Evolutionary conservation across 2,329 filamentous ascomycete species (phyloP).

Genomic region (Xylariomycetidae sp.): DNA sequence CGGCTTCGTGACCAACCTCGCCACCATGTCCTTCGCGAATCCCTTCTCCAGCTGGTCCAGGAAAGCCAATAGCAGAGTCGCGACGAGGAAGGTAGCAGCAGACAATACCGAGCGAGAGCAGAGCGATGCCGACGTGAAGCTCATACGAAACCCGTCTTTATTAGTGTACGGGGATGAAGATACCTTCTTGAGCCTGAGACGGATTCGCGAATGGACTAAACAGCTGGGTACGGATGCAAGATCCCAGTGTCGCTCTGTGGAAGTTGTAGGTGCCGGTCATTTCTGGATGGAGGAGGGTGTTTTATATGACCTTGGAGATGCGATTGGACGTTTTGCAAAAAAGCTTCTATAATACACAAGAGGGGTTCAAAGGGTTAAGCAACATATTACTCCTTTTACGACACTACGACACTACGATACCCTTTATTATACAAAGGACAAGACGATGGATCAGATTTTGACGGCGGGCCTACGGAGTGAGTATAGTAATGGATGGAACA

Average conservation of each 20-base stretch:
- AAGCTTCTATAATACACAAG: too few relatives aligned
- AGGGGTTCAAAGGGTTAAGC: too few relatives aligned
- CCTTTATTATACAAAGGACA: too few relatives aligned
- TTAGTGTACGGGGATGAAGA: conserved; percentile 74
- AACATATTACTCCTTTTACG: too few relatives aligned
- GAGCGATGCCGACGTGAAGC: conserved; percentile 45
- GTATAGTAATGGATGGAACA: too few relatives aligned
- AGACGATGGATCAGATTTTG: too few relatives aligned
- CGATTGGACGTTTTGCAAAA: too few relatives aligned
- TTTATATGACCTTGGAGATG: conserved; percentile 21
- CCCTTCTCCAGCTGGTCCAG: conserved; percentile 19
- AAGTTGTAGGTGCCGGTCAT: conserved; percentile 53
- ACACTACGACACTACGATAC: too few relatives aligned
- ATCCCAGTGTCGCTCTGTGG: conserved; percentile 43
- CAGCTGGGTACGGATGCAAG: conserved; percentile 39
- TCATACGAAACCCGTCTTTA: conserved; percentile 57
- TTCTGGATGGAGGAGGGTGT: conserved; percentile 58
- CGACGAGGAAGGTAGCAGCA: conserved; percentile 2
- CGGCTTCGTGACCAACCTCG: conserved; percentile 54
- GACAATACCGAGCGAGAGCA: conserved; percentile 6
- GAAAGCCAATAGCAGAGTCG: conserved; percentile 11
- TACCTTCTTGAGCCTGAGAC: conserved; percentile 62
- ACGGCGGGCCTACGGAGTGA: too few relatives aligned
- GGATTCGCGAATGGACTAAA: conserved; percentile 61
- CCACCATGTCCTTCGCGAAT: conserved; percentile 53